Percentiles rank a stretch among this genome's conserved stretches.
Evolutionary conservation across 352 stramenopile species (phyloP).

Genomic region (Phytophthora sp.): DNA sequence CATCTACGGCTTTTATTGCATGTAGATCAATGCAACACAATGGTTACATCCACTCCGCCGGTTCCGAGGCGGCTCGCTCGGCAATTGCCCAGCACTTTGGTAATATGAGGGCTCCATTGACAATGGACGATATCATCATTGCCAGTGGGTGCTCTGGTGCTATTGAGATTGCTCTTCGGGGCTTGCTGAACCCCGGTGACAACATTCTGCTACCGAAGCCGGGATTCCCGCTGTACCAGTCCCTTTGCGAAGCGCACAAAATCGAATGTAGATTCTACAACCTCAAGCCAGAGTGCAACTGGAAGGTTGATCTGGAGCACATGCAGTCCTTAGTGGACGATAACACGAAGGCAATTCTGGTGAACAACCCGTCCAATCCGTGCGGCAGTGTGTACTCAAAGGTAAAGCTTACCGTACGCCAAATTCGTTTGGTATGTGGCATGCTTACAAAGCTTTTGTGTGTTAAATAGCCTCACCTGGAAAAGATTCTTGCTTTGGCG

Average conservation of each 20-base stretch:
- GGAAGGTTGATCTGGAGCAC: constrained; percentile 93
- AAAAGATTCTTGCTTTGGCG: constrained; percentile 77
- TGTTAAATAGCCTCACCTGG: constrained; percentile 51
- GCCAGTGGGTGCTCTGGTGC: constrained; percentile 93
- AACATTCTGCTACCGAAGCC: constrained; percentile 94
- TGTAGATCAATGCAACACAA: constrained; percentile 85
- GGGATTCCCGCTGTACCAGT: constrained; percentile 96
- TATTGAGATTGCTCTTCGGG: constrained; percentile 93
- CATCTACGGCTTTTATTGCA: no score
- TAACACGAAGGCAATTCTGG: constrained; percentile 91
- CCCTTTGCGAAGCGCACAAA: constrained; percentile 93
- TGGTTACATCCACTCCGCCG: constrained; percentile 94
- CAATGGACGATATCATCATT: constrained; percentile 94
- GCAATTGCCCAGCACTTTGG: constrained; percentile 91
- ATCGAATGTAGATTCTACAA: constrained; percentile 94
- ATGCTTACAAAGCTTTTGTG: not conserved
- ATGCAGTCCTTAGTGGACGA: constrained; percentile 89
- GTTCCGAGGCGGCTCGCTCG: constrained; percentile 79
- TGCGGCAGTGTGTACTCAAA: constrained; percentile 95
- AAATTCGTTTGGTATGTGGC: not conserved
- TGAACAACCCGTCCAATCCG: constrained; percentile 97
- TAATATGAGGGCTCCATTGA: constrained; percentile 55
- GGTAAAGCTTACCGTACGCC: constrained; percentile 18
- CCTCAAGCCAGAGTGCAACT: constrained; percentile 87
- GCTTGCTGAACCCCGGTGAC: constrained; percentile 90